Percentiles rank a stretch among this genome's conserved stretches.
phyloP scores from a whole-genome alignment of 1,284 basidiomycete genomes.

The Pisolithus thermaeus region DNA sequence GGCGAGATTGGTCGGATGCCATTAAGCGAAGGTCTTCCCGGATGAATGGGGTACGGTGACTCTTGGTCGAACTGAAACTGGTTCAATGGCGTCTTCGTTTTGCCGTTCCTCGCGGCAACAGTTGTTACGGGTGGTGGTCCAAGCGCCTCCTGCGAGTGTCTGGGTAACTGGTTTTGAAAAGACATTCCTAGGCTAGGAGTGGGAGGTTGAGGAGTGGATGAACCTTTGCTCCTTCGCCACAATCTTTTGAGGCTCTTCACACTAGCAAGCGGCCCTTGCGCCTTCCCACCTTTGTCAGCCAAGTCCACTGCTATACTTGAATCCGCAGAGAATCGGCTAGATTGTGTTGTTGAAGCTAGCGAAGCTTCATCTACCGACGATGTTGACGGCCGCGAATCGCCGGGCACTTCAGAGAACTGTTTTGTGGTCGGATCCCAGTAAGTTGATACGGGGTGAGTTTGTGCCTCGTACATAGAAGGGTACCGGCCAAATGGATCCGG shows the following conservation, averaged over 20 bases:
- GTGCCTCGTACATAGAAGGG: conserved; percentile 43
- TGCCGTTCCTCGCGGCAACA: conserved; percentile 8
- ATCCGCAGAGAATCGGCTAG: conserved; percentile 71
- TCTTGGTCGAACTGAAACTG: conserved; percentile 62
- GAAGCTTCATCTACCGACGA: conserved; percentile 20
- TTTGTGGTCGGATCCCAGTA: conserved; percentile 38
- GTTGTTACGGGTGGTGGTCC: conserved; percentile 11
- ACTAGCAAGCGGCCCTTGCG: conserved; percentile 42
- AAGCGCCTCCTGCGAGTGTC: conserved; percentile 19
- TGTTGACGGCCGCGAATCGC: conserved; percentile 19
- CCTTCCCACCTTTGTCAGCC: conserved; percentile 15
- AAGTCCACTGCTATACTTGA: conserved; percentile 41
- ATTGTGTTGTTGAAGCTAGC: conserved; percentile 23
- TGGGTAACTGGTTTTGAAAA: conserved; percentile 15
- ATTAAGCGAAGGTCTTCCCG: conserved; percentile 22
- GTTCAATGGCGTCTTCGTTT: conserved; percentile 30
- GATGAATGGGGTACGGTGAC: conserved; percentile 48
- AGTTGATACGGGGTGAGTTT: conserved; percentile 21
- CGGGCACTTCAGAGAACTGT: conserved; percentile 15
- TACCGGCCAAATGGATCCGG: conserved; percentile 74
- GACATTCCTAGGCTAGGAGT: conserved; percentile 25
- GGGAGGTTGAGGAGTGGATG: conserved; percentile 25
- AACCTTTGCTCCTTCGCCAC: conserved; percentile 68
- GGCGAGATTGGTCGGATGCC: conserved; percentile 21
- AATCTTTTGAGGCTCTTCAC: conserved; percentile 67